Evolutionary conservation across 495 filamentous ascomycete genomes (phyloP).

Genomic region (Alectoria sarmentosa): DNA sequence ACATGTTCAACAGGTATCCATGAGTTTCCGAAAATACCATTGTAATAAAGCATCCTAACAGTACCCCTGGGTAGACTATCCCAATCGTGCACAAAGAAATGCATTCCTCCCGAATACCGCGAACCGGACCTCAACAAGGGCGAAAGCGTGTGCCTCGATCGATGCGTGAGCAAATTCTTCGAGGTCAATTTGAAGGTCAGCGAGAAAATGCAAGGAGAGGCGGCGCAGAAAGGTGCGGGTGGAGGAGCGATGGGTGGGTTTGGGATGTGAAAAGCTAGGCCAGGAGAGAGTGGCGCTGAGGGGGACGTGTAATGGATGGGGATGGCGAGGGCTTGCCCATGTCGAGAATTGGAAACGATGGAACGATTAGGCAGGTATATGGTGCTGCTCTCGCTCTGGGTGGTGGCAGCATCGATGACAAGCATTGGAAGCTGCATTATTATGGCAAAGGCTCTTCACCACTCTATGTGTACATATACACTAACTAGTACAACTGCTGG

Average conservation of each 20-base stretch:
- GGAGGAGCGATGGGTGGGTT: slow-evolving; percentile 37
- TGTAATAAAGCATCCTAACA: no score
- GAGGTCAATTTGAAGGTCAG: slow-evolving; percentile 93
- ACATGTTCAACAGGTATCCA: slow-evolving; percentile 89
- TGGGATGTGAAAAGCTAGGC: slow-evolving; percentile 41
- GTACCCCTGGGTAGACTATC: slow-evolving; percentile 52
- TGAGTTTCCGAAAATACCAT: not conserved
- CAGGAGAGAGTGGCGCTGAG: not conserved
- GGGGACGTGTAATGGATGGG: not conserved
- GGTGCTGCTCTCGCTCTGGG: not conserved
- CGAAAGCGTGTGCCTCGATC: slow-evolving; percentile 94
- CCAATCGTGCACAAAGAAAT: slow-evolving; percentile 86
- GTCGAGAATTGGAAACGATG: not conserved
- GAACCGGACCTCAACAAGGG: slow-evolving; percentile 96
- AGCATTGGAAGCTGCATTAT: not conserved
- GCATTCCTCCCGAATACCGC: slow-evolving; percentile 82
- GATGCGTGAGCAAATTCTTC: slow-evolving; percentile 96
- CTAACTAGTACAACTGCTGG: not conserved
- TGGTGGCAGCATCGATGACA: not conserved
- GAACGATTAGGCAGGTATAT: not conserved
- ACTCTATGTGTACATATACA: slow-evolving; percentile 7
- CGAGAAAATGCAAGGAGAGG: slow-evolving; percentile 70
- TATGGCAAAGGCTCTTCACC: not conserved
- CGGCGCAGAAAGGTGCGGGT: slow-evolving; percentile 42
- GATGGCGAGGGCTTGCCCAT: not conserved